These are phyloP conservation scores for Fraxinus sp. DNA, from an alignment of 305 asterid genomes.

Conservation along the genomic window DNA sequence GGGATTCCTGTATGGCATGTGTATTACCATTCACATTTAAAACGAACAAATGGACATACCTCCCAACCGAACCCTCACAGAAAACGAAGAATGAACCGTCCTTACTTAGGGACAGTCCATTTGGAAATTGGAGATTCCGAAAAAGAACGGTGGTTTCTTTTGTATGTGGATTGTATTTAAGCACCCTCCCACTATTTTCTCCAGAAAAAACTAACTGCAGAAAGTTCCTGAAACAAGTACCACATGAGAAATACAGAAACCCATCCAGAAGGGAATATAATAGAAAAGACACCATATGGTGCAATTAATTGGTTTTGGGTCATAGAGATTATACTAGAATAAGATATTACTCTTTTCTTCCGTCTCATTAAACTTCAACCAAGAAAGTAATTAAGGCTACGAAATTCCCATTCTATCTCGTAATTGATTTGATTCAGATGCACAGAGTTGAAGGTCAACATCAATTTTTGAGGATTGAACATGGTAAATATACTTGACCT, in stretches of 20 bases:
- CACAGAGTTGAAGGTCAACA: background rate
- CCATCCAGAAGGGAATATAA: background rate
- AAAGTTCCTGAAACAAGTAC: conserved; percentile 62
- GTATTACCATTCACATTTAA: background rate
- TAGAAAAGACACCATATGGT: background rate
- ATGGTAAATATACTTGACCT: conserved; percentile 1
- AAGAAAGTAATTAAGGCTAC: background rate
- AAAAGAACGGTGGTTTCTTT: conserved; percentile 71
- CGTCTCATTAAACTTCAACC: background rate
- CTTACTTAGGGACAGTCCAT: conserved; percentile 83
- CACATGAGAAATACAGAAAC: conserved; percentile 2
- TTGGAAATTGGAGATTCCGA: conserved; percentile 72
- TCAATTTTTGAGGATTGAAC: background rate
- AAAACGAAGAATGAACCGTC: conserved; percentile 78
- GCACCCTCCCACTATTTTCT: conserved; percentile 79
- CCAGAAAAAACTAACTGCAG: conserved; percentile 66
- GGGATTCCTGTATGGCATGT: background rate
- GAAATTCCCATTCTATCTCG: background rate
- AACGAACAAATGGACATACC: conserved; percentile 37
- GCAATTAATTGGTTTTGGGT: background rate
- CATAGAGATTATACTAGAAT: background rate
- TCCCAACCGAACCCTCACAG: conserved; percentile 71
- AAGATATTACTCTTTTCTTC: background rate
- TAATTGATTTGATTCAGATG: background rate
- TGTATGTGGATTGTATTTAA: conserved; percentile 63